A percentile compares a stretch with the other conserved stretches of the same genome.
Conservation (phyloP, 2,329 filamentous ascomycete species). For the Trichoderma sp. region DNA sequence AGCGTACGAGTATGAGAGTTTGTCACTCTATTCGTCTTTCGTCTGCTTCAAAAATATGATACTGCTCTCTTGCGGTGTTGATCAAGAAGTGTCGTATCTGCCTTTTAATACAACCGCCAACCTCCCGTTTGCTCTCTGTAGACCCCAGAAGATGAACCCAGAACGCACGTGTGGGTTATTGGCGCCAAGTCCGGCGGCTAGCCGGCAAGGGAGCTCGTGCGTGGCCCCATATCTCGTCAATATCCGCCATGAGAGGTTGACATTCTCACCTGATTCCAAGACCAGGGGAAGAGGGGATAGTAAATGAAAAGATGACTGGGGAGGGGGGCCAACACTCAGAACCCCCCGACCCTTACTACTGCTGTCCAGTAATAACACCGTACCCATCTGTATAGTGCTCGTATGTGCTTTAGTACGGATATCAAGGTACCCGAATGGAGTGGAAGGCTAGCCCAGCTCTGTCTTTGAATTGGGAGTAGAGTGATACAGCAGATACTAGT, state of each 20-base stretch:
- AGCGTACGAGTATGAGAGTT: background rate
- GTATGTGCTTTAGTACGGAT: background rate
- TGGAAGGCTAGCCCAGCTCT: background rate
- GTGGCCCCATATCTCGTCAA: background rate
- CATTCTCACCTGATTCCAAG: slow-evolving; percentile 17
- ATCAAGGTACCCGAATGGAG: background rate
- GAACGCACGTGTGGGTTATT: background rate
- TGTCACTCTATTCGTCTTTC: background rate
- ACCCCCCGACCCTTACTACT: background rate
- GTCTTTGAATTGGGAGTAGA: background rate
- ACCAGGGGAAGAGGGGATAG: slow-evolving; percentile 3
- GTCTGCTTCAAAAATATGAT: background rate
- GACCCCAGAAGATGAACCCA: background rate
- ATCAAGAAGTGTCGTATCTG: background rate
- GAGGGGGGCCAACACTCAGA: background rate
- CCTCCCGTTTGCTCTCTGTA: background rate
- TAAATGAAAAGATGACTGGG: slow-evolving; percentile 2
- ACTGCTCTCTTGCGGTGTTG: background rate
- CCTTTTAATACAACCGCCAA: background rate
- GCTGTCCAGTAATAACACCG: background rate
- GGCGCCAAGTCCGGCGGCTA: background rate
- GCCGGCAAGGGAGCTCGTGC: background rate
- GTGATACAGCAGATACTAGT: background rate
- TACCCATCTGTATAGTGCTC: background rate
- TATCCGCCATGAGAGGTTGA: background rate